Conservation (phyloP, 2,329 filamentous ascomycete genomes). For the Fusarium chuoi region DNA sequence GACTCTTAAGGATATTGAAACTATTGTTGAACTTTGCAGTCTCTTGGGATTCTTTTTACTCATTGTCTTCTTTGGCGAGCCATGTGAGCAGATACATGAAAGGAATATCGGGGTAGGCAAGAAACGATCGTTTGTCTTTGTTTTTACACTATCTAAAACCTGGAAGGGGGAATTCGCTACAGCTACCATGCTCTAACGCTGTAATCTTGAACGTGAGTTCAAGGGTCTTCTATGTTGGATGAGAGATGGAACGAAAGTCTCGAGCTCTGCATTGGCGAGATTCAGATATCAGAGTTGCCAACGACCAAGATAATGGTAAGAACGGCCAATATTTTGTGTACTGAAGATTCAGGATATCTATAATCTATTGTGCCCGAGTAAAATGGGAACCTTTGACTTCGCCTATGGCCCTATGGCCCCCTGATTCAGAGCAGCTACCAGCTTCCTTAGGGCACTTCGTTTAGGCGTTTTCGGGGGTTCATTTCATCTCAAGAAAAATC, state of each 20-base stretch:
- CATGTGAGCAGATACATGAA: no score
- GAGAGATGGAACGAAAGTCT: slow-evolving; percentile 9
- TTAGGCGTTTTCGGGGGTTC: neutral
- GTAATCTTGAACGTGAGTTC: slow-evolving; percentile 9
- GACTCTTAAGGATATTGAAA: slow-evolving; percentile 49
- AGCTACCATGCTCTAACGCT: slow-evolving; percentile 24
- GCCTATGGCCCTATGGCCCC: no score
- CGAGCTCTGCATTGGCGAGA: slow-evolving; percentile 6
- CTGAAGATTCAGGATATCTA: neutral
- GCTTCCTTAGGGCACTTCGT: no score
- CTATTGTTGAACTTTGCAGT: slow-evolving; percentile 45
- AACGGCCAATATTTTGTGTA: slow-evolving; percentile 5
- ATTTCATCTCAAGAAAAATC: neutral
- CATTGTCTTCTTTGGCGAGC: neutral
- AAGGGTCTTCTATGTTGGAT: slow-evolving; percentile 16
- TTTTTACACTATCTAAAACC: neutral
- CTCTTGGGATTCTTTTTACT: neutral
- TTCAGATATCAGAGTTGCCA: no score
- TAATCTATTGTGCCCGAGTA: fast-evolving
- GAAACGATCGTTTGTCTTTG: slow-evolving; percentile 25
- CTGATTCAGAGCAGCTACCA: neutral
- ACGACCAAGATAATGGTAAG: neutral
- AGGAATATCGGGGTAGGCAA: slow-evolving; percentile 9
- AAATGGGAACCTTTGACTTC: neutral
- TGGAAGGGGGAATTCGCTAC: slow-evolving; percentile 25